Percentiles rank a stretch among this genome's conserved stretches.
Evolutionary conservation across 73 alveolate species (phyloP).

Genomic region (Effrenium voratum): DNA sequence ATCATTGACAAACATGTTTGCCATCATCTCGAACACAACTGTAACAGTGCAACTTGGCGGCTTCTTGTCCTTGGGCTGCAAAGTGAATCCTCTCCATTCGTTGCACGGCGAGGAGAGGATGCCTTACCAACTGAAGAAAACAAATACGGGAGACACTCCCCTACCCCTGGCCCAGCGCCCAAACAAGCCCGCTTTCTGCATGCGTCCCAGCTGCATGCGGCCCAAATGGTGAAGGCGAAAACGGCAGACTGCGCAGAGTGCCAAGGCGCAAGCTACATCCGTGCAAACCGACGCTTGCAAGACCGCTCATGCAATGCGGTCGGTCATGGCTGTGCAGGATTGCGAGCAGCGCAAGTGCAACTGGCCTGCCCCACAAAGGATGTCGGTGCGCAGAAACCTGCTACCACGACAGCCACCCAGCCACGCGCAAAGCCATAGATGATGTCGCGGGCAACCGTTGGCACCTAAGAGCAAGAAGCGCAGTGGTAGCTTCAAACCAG

Average conservation of each 20-base stretch:
- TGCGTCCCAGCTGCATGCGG: slow-evolving; percentile 13
- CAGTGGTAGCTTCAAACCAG: too few species aligned
- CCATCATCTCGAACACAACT: too few species aligned
- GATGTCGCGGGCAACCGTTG: slow-evolving; percentile 92
- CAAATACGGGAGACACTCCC: background rate
- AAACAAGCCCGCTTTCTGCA: background rate
- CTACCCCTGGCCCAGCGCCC: background rate
- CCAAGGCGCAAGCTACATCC: too few species aligned
- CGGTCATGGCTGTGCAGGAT: background rate
- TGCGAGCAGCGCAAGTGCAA: too few species aligned
- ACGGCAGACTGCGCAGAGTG: slow-evolving; percentile 63
- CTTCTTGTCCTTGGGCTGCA: slow-evolving; percentile 93
- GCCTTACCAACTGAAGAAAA: slow-evolving; percentile 24
- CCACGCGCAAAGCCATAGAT: slow-evolving; percentile 92
- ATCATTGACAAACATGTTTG: too few species aligned
- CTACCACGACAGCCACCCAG: slow-evolving; percentile 11
- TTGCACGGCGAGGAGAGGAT: slow-evolving; percentile 93
- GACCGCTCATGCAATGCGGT: too few species aligned
- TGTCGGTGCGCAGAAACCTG: slow-evolving; percentile 37
- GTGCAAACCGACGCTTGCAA: too few species aligned
- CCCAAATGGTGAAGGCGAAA: slow-evolving; percentile 76
- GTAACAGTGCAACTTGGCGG: background rate
- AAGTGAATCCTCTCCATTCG: slow-evolving; percentile 92
- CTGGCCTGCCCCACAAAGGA: slow-evolving; percentile 38
- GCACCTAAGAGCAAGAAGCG: slow-evolving; percentile 25